A percentile compares a stretch with the other conserved stretches of the same genome.
phyloP scores from a whole-genome alignment of 805 yeast species.

The Wickerhamomyces mucosus region DNA sequence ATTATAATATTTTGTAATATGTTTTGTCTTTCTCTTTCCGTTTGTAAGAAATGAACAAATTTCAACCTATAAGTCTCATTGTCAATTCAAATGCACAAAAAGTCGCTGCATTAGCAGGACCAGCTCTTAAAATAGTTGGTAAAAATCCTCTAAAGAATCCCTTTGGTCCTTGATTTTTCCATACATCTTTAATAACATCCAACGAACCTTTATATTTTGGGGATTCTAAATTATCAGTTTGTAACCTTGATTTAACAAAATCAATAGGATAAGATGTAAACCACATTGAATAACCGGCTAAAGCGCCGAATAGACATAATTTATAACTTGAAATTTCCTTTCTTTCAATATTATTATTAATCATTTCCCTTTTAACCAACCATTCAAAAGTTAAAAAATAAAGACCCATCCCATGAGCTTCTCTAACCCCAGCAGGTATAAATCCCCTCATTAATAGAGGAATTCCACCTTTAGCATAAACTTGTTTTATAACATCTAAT shows the following conservation, averaged over 20 bases:
- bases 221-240: conserved; percentile 52
- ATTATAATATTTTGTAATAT: too few species aligned
- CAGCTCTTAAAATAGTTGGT: conserved; percentile 92
- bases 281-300: conserved; percentile 90
- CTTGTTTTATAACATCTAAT: conserved; percentile 52
- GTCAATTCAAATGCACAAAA: conserved; percentile 89
- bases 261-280: conserved; percentile 77
- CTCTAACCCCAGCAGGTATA: conserved; percentile 75
- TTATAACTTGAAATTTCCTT: conserved; percentile 81
- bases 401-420: conserved; percentile 78
- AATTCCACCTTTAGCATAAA: conserved; percentile 45
- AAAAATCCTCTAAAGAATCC: conserved; percentile 88
- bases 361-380: conserved; percentile 58
- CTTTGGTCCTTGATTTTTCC: conserved; percentile 47
- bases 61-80: conserved; percentile 39
- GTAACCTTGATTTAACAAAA: conserved; percentile 83
- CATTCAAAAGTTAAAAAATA: conserved; percentile 91
- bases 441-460: conserved; percentile 71
- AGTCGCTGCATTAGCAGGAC: conserved; percentile 97
- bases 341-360: conserved; percentile 38
- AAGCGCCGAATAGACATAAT: conserved; percentile 80
- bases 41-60: background rate
- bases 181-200: conserved; percentile 50
- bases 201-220: conserved; percentile 52
- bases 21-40: background rate